Evolutionary conservation across 1,139 yeast species (phyloP).

Genomic region (Scheffersomyces illinoinensis): DNA sequence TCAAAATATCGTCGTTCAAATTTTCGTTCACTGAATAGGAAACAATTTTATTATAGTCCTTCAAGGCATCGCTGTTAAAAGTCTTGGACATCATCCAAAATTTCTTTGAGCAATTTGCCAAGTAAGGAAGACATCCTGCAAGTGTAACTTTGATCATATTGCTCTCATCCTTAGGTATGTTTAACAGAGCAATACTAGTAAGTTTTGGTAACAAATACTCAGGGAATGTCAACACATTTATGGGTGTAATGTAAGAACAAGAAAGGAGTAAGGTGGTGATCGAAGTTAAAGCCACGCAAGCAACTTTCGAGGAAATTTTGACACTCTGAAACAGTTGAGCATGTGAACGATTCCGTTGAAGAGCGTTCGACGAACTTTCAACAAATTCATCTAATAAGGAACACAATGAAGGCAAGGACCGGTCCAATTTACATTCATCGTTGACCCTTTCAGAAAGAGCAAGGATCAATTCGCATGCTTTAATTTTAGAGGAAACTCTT

Average conservation of each 20-base stretch:
- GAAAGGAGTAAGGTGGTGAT: slow-evolving; percentile 62
- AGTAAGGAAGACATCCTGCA: slow-evolving; percentile 70
- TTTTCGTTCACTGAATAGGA: slow-evolving; percentile 5
- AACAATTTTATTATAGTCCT: slow-evolving; percentile 3
- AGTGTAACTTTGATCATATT: slow-evolving; percentile 61
- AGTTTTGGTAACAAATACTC: slow-evolving; percentile 82
- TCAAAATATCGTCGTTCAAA: slow-evolving; percentile 7
- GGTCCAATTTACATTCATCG: slow-evolving; percentile 83
- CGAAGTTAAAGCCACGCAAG: slow-evolving; percentile 56
- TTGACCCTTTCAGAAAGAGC: slow-evolving; percentile 75
- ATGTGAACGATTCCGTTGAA: not conserved
- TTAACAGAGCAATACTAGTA: slow-evolving; percentile 35
- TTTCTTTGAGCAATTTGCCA: slow-evolving; percentile 62
- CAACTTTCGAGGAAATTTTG: slow-evolving; percentile 46
- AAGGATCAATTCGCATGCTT: slow-evolving; percentile 74
- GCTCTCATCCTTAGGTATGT: slow-evolving; percentile 25
- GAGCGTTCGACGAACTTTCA: slow-evolving; percentile 7
- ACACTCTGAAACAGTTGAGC: slow-evolving; percentile 2
- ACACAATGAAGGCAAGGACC: slow-evolving; percentile 79
- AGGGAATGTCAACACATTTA: slow-evolving; percentile 73
- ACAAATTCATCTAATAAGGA: slow-evolving; percentile 39
- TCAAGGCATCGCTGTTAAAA: slow-evolving; percentile 39
- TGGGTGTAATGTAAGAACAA: slow-evolving; percentile 69
- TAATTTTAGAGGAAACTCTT: slow-evolving; percentile 60
- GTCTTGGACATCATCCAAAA: slow-evolving; percentile 69